Percentiles rank a stretch among this genome's conserved stretches.
These are phyloP conservation scores for Nemania bipapillata DNA, from an alignment of 2,329 filamentous ascomycete species.

Conservation along the genomic window DNA sequence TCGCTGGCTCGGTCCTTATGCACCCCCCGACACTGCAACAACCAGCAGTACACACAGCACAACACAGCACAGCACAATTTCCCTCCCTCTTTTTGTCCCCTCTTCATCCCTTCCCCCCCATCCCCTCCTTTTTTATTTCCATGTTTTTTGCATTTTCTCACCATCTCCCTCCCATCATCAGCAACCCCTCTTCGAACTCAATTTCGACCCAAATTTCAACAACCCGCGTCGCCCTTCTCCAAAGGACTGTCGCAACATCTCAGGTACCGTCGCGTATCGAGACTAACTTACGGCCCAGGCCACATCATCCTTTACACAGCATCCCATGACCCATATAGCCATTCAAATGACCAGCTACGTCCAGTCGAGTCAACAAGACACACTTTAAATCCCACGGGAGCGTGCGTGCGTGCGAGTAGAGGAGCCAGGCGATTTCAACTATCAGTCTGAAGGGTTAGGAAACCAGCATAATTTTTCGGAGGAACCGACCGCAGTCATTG, in stretches of 20 bases:
- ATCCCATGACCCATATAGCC: conserved; percentile 66
- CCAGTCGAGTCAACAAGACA: conserved; percentile 66
- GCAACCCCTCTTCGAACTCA: conserved; percentile 48
- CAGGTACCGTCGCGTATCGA: conserved; percentile 49
- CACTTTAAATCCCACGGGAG: conserved; percentile 78
- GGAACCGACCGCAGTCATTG: conserved; percentile 45
- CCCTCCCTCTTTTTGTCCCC: conserved; percentile 50
- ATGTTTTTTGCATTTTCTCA: conserved; percentile 46
- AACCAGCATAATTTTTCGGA: conserved; percentile 43
- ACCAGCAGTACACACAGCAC: conserved; percentile 20
- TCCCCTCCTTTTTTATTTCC: conserved; percentile 49
- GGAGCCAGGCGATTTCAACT: conserved; percentile 69
- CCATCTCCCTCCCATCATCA: conserved; percentile 42
- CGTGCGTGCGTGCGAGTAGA: conserved; percentile 68
- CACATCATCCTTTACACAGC: conserved; percentile 54
- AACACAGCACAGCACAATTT: conserved; percentile 45
- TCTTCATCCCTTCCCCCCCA: conserved; percentile 47
- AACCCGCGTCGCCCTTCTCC: conserved; percentile 46
- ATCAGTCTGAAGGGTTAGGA: conserved; percentile 61
- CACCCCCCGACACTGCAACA: conserved; percentile 32
- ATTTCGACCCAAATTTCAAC: conserved; percentile 41
- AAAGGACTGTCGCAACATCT: conserved; percentile 49
- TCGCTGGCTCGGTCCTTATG: conserved; percentile 40
- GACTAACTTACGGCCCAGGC: conserved; percentile 50
- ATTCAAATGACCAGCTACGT: conserved; percentile 65